A percentile compares a stretch with the other conserved stretches of the same genome.
phyloP scores from a whole-genome alignment of 2,329 filamentous ascomycete species.

The Metarhizium anisopliae region DNA sequence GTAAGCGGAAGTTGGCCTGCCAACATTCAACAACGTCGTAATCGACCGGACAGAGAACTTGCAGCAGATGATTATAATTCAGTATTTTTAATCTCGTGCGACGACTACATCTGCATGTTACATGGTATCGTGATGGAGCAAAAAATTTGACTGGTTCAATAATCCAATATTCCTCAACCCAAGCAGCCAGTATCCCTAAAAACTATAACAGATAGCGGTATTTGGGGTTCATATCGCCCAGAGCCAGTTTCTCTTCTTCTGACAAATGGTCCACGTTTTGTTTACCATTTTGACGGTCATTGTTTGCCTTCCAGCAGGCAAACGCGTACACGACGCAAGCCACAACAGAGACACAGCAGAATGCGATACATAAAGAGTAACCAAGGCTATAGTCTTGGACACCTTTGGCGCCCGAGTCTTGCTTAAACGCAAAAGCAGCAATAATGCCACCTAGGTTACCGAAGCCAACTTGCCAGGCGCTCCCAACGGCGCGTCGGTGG shows the following conservation, averaged over 20 bases:
- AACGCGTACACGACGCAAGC: constrained; percentile 52
- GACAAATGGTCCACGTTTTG: constrained; percentile 35
- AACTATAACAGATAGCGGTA: constrained; percentile 49
- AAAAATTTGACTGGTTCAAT: no score
- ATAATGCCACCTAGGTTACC: constrained; percentile 76
- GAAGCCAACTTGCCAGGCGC: constrained; percentile 70
- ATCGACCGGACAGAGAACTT: no score
- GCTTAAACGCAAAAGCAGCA: constrained; percentile 60
- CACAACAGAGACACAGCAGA: constrained; percentile 47
- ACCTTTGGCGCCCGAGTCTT: constrained; percentile 59
- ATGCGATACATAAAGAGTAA: constrained; percentile 59
- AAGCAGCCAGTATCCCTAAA: background rate
- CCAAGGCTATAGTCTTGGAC: constrained; percentile 63
- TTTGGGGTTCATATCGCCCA: constrained; percentile 51
- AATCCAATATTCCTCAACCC: background rate
- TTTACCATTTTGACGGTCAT: constrained; percentile 42
- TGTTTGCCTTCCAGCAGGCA: constrained; percentile 52
- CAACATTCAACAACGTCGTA: no score
- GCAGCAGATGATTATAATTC: no score
- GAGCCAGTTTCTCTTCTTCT: constrained; percentile 51
- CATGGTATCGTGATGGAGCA: no score
- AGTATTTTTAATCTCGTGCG: no score
- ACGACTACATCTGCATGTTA: no score
- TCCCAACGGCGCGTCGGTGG: constrained; percentile 59
- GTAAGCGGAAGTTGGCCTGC: no score